Conservation (phyloP, 176 grass and related monocot genomes). For the Bolboschoenus planiculmis region DNA sequence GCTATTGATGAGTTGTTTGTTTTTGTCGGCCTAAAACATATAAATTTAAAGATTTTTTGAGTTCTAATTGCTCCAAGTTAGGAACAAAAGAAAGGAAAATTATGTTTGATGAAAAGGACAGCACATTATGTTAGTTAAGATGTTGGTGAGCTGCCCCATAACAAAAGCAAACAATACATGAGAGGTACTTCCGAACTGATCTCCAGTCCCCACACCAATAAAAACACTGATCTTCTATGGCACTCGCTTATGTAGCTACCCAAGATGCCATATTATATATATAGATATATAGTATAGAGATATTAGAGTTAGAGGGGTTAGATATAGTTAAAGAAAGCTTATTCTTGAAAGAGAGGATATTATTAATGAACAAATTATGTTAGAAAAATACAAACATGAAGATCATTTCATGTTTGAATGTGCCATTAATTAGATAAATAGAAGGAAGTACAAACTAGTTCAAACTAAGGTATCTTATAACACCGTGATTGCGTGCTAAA, state of each 20-base stretch:
- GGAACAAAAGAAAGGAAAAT: neutral
- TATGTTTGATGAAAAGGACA: neutral
- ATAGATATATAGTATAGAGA: neutral
- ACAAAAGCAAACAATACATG: conserved; percentile 21
- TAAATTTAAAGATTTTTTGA: neutral
- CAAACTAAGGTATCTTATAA: neutral
- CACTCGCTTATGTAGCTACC: neutral
- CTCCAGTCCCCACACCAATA: conserved; percentile 4
- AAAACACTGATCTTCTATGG: neutral
- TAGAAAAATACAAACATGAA: neutral
- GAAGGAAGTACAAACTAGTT: neutral
- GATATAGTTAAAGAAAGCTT: neutral
- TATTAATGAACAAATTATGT: neutral
- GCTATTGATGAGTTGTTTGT: neutral
- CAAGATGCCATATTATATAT: neutral
- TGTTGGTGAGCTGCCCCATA: conserved; percentile 18
- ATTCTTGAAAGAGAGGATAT: neutral
- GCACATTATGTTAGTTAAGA: conserved; percentile 5
- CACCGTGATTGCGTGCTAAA: neutral
- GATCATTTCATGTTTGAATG: neutral
- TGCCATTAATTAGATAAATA: neutral
- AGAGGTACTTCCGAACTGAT: conserved; percentile 15
- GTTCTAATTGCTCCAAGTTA: neutral
- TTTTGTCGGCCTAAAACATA: neutral
- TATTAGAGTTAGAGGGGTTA: neutral